These are phyloP conservation scores for Pyrus hybrid DNA, from an alignment of 331 rosid species.

Conservation along the genomic window DNA sequence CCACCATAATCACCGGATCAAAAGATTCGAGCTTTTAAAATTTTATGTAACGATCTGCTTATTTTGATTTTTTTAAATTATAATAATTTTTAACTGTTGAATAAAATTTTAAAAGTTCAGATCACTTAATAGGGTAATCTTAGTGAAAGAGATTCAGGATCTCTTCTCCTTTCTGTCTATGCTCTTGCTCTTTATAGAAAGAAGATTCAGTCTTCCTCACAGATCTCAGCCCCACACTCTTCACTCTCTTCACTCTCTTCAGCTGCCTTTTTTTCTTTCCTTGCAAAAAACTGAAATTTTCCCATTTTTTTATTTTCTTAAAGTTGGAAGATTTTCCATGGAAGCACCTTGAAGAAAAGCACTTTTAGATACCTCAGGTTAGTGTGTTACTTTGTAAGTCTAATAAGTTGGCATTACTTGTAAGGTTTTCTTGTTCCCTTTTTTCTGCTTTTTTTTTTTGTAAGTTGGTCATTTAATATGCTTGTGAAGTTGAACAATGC, in stretches of 20 bases:
- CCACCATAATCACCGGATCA: too few species aligned
- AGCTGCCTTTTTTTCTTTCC: not conserved
- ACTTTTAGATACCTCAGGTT: conserved; percentile 15
- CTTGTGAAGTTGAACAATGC: conserved; percentile 4
- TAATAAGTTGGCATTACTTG: conserved; percentile 10
- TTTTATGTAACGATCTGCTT: too few species aligned
- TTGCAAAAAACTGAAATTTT: not conserved
- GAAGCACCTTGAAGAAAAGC: conserved; percentile 13
- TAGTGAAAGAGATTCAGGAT: too few species aligned
- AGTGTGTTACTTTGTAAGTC: not conserved
- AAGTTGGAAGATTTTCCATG: conserved; percentile 5
- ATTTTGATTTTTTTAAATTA: too few species aligned
- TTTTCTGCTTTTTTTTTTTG: not conserved
- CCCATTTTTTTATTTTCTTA: not conserved
- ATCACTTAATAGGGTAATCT: too few species aligned
- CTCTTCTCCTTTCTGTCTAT: not conserved
- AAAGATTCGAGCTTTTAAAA: too few species aligned
- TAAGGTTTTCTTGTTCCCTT: not conserved
- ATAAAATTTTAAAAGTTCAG: too few species aligned
- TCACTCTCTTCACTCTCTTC: not conserved
- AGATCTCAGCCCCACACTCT: conserved; percentile 22
- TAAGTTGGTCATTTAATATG: not conserved
- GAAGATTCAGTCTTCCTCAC: conserved; percentile 18
- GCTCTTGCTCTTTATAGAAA: not conserved
- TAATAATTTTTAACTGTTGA: too few species aligned